Conservation (phyloP, 768 basidiomycete species). For the Collybia sp. region DNA sequence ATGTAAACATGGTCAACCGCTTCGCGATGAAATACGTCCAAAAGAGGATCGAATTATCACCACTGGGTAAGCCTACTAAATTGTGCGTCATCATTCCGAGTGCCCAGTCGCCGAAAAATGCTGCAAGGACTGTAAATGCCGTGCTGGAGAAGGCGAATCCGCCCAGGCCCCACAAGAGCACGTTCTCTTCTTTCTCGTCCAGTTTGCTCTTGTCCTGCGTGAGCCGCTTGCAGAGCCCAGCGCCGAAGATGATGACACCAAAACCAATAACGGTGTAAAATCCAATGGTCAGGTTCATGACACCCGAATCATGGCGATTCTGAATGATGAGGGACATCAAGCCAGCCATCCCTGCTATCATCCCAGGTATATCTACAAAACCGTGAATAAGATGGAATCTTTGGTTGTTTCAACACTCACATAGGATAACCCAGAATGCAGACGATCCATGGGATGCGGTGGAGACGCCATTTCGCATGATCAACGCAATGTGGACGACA, state of each 20-base stretch:
- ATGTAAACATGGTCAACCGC: conserved; percentile 20
- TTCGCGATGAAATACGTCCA: conserved; percentile 24
- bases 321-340: conserved; percentile 24
- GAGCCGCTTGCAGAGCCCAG: conserved; percentile 10
- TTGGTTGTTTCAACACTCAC: too few relatives aligned
- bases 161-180: conserved; percentile 10
- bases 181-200: conserved; percentile 11
- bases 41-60: conserved; percentile 19
- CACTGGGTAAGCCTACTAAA: conserved; percentile 18
- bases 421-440: too few relatives aligned
- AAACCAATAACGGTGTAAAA: conserved; percentile 21
- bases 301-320: conserved; percentile 10
- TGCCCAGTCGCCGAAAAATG: conserved; percentile 22
- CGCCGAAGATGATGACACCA: conserved; percentile 13
- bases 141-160: conserved; percentile 15
- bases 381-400: not conserved
- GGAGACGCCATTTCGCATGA: too few relatives aligned
- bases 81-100: conserved; percentile 23
- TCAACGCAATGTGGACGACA: conserved; percentile 16
- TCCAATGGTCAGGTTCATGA: conserved; percentile 15
- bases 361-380: conserved; percentile 20
- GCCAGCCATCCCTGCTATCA: conserved; percentile 25
- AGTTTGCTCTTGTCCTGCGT: not conserved
- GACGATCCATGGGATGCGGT: too few relatives aligned
- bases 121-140: conserved; percentile 18